Percentiles rank a stretch among this genome's conserved stretches.
phyloP scores from a whole-genome alignment of 345 rosid genomes.

The Dimocarpus longan region DNA sequence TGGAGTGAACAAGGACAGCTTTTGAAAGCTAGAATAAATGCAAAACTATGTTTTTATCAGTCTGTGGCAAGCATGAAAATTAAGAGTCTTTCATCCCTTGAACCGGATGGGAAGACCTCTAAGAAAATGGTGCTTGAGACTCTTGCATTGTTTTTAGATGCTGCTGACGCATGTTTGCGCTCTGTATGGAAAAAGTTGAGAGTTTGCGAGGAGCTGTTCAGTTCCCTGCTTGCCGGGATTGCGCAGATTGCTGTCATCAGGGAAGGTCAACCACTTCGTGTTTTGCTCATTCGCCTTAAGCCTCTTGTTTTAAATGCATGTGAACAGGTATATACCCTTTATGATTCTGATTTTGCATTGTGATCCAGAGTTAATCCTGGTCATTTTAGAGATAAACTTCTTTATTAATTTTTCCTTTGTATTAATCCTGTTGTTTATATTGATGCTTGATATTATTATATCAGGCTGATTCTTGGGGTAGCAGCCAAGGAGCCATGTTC shows the following conservation, averaged over 20 bases:
- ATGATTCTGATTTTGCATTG: slow-evolving; percentile 14
- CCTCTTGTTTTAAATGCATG: slow-evolving; percentile 86
- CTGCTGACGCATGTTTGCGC: slow-evolving; percentile 88
- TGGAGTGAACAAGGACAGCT: slow-evolving; percentile 87
- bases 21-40: slow-evolving; percentile 78
- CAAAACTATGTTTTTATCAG: slow-evolving; percentile 82
- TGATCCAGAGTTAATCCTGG: not conserved
- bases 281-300: slow-evolving; percentile 92
- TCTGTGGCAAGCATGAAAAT: slow-evolving; percentile 83
- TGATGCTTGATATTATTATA: slow-evolving; percentile 23
- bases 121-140: slow-evolving; percentile 92
- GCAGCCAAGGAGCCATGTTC: slow-evolving; percentile 82
- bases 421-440: not conserved
- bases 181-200: slow-evolving; percentile 96
- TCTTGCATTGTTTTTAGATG: slow-evolving; percentile 76
- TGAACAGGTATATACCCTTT: slow-evolving; percentile 62
- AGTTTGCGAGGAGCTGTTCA: slow-evolving; percentile 85
- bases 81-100: slow-evolving; percentile 71
- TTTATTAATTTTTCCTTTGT: not conserved
- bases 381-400: not conserved
- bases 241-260: slow-evolving; percentile 78
- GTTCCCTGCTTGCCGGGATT: slow-evolving; percentile 80
- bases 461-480: slow-evolving; percentile 86
- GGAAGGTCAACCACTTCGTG: slow-evolving; percentile 97
- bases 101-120: slow-evolving; percentile 80